Evolutionary conservation across 2,329 filamentous ascomycete species (phyloP).

Genomic region (Venturia asperata): DNA sequence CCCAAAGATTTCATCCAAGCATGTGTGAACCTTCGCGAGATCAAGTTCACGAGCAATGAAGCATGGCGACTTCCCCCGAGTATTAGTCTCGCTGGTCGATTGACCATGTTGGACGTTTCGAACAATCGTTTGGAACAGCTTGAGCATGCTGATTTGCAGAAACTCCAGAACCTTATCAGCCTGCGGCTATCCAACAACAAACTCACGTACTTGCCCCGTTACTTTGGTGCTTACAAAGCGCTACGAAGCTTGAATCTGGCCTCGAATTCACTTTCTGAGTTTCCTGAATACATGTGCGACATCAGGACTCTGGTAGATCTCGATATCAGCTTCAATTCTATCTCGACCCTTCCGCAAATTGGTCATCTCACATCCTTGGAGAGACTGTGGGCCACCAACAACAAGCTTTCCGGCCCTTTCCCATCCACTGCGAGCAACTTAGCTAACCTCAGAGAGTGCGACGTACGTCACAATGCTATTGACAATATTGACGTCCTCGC

Average conservation of each 20-base stretch:
- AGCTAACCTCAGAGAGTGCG: constrained; percentile 75
- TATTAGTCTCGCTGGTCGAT: constrained; percentile 67
- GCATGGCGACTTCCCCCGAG: constrained; percentile 78
- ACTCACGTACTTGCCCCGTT: constrained; percentile 67
- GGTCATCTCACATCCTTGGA: constrained; percentile 74
- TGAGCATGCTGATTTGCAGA: constrained; percentile 74
- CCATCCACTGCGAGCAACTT: constrained; percentile 67
- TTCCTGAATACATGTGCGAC: constrained; percentile 78
- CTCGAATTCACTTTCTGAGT: constrained; percentile 81
- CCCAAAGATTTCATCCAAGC: constrained; percentile 95
- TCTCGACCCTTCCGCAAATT: constrained; percentile 70
- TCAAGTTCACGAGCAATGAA: constrained; percentile 94
- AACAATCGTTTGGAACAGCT: constrained; percentile 88
- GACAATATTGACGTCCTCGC: constrained; percentile 83
- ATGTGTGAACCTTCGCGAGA: constrained; percentile 83
- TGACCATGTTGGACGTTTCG: constrained; percentile 88
- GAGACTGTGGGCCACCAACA: constrained; percentile 91
- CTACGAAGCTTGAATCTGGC: constrained; percentile 84
- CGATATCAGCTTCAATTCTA: constrained; percentile 94
- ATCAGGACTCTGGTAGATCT: constrained; percentile 80
- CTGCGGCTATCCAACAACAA: constrained; percentile 93
- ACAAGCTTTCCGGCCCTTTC: constrained; percentile 70
- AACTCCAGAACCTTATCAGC: constrained; percentile 69
- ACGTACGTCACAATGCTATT: constrained; percentile 88
- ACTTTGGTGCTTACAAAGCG: constrained; percentile 73